Evolutionary conservation across 495 filamentous ascomycete species (phyloP), one percentile per base, ranked within the genome.

Genomic region (Trypethelium eluteriae): DNA sequence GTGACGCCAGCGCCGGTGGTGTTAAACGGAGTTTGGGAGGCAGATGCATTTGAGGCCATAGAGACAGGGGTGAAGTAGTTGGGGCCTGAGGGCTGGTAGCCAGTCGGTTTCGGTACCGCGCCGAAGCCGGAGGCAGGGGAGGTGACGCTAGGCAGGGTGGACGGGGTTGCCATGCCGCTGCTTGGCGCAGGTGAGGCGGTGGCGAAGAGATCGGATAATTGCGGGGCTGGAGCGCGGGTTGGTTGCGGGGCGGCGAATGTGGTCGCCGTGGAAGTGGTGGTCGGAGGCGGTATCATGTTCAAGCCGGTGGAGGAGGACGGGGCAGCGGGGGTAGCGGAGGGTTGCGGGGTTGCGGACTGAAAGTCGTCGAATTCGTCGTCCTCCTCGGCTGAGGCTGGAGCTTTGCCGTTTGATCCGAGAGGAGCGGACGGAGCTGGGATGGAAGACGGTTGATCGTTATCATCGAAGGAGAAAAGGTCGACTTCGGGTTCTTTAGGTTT

Each of bases 281-380:
- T 81, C 16, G 89, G 81, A 10, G 82, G 74, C 2, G 81, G 76
- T 39, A 86, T 79, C 62, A 68, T 63, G 76, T 74, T 79, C 57
- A 75, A 63, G 62, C 63, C 66, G 69, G 72, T 64, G 62, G 80
- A 68, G 18, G 79, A 74, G 56, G 81, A 72, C 36, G 80, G 70
- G 59, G 78, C 64, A 34, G 78, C 64, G 66, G 80, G 70, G 39
- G 79, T 71, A 34, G 83, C 78, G 36, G 63, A 62, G 47, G 70
- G 10, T 34, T 70, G 9, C 18, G 91, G 86, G 3, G 89, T 81
- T 16, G 95, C 94, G n/a, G 92, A 93, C 76, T 96, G 91, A 83
- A 98, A 98, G 74, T 98, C 95, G 74, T 98, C 94, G 70, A 98
- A 98, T 62, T 98, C 95, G 70, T 98, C 94, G 70, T 98, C 93